Conservation (phyloP, 2,329 filamentous ascomycete genomes). For the Scedosporium aurantiacum region DNA sequence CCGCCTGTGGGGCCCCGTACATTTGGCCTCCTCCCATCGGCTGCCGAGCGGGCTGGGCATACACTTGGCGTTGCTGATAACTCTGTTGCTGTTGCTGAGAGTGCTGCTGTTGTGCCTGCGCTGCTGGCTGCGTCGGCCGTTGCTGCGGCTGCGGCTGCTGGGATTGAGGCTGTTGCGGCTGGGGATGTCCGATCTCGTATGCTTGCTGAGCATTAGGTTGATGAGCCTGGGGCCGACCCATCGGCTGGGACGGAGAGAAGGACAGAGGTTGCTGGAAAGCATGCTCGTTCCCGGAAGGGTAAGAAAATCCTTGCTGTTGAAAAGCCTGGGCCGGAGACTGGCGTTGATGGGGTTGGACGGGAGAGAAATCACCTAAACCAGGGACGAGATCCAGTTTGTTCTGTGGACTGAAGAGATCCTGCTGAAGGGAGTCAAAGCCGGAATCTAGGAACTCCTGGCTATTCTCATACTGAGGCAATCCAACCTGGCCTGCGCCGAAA, state of each 20-base stretch:
- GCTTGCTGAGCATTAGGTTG: slow-evolving; percentile 14
- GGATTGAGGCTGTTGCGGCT: slow-evolving; percentile 13
- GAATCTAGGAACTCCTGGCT: slow-evolving; percentile 25
- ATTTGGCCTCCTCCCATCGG: slow-evolving; percentile 7
- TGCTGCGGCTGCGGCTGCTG: slow-evolving; percentile 14
- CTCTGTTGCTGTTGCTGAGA: slow-evolving; percentile 14
- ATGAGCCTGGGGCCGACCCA: neutral
- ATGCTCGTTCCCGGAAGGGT: slow-evolving; percentile 20
- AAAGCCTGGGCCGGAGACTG: slow-evolving; percentile 22
- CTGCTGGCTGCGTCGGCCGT: slow-evolving; percentile 8
- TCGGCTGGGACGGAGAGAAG: neutral
- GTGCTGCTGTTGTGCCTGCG: slow-evolving; percentile 10
- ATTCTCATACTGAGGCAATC: slow-evolving; percentile 20
- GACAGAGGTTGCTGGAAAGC: slow-evolving; percentile 20
- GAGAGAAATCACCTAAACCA: slow-evolving; percentile 19
- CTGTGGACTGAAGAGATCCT: slow-evolving; percentile 26
- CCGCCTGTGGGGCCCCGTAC: slow-evolving; percentile 9
- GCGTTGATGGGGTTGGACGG: slow-evolving; percentile 18
- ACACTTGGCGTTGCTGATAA: slow-evolving; percentile 8
- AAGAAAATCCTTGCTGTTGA: slow-evolving; percentile 20
- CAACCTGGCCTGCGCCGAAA: slow-evolving; percentile 21
- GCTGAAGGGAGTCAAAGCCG: slow-evolving; percentile 24
- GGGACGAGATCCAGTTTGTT: slow-evolving; percentile 19
- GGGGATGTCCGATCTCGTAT: slow-evolving; percentile 17
- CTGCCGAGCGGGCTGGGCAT: slow-evolving; percentile 9